phyloP scores from a whole-genome alignment of 768 basidiomycete species.

The Leccinum disarticulatum region DNA sequence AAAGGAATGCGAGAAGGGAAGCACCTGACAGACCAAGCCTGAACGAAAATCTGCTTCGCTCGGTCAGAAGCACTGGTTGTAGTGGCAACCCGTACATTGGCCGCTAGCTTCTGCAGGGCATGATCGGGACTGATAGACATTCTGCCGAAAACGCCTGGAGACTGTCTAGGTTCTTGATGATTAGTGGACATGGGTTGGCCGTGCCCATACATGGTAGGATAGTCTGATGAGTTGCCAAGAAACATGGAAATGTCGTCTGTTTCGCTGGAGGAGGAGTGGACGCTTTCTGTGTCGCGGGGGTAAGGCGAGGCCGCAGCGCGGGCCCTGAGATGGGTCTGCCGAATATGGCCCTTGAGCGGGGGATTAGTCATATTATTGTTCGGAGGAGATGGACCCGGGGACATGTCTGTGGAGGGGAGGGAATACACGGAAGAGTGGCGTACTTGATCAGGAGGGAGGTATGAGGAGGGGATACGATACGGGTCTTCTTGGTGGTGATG shows the following conservation, averaged over 20 bases:
- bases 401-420: constrained; percentile 40
- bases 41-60: constrained; percentile 91
- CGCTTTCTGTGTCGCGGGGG: constrained; percentile 81
- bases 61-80: constrained; percentile 90
- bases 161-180: constrained; percentile 51
- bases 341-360: constrained; percentile 73
- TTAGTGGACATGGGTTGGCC: constrained; percentile 39
- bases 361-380: constrained; percentile 74
- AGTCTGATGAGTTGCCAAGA: constrained; percentile 58
- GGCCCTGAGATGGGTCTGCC: constrained; percentile 75
- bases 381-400: constrained; percentile 65
- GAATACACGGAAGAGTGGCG: constrained; percentile 48
- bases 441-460: constrained; percentile 45
- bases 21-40: constrained; percentile 69
- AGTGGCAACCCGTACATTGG: constrained; percentile 83
- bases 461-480: constrained; percentile 60
- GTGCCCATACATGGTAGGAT: constrained; percentile 63
- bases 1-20: constrained; percentile 18
- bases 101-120: constrained; percentile 80
- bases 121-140: constrained; percentile 78
- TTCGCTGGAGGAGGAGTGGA: constrained; percentile 85
- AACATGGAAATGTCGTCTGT: constrained; percentile 87
- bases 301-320: constrained; percentile 83
- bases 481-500: constrained; percentile 63
- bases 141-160: constrained; percentile 72